Evolutionary conservation across 2,329 filamentous ascomycete genomes (phyloP).

Genomic region (Fusarium sp.): DNA sequence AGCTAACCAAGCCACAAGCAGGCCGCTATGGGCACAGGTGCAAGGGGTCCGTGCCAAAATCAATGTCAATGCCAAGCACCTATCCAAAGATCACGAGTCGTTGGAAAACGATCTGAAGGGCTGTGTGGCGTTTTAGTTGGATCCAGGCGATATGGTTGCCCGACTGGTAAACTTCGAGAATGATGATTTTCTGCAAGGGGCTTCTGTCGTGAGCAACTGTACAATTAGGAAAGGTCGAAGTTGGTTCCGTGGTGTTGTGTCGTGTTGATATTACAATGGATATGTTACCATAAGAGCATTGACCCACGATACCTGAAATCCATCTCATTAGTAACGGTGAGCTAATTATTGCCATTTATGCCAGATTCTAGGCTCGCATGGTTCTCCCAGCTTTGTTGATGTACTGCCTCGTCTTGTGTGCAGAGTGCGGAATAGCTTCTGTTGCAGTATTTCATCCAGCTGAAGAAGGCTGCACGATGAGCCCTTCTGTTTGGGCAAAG

Average conservation of each 20-base stretch:
- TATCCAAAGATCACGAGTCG: constrained; percentile 14
- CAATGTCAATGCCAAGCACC: constrained; percentile 2
- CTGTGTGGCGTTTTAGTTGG: constrained; percentile 36
- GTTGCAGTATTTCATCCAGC: not conserved
- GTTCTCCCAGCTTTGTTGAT: not conserved
- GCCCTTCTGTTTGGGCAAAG: not conserved
- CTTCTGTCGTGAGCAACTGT: constrained; percentile 10
- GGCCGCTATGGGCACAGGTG: constrained; percentile 12
- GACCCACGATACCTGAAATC: not conserved
- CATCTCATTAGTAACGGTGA: constrained; percentile 18
- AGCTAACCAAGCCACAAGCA: constrained; percentile 18
- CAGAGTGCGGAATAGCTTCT: constrained; percentile 15
- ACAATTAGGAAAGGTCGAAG: not conserved
- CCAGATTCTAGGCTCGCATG: constrained; percentile 18
- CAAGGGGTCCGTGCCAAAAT: constrained; percentile 35
- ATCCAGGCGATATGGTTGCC: constrained; percentile 20
- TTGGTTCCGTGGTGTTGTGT: not conserved
- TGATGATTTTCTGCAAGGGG: constrained; percentile 1
- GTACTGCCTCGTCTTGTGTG: constrained; percentile 22
- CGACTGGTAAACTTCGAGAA: constrained; percentile 34
- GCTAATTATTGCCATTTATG: constrained; percentile 17
- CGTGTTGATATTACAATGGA: constrained; percentile 4
- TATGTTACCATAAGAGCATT: not conserved
- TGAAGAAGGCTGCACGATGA: not conserved
- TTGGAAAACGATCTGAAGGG: constrained; percentile 3